Base-by-base conservation (phyloP, 2,329 filamentous ascomycete genomes). In the Escovopsis sp. region DNA sequence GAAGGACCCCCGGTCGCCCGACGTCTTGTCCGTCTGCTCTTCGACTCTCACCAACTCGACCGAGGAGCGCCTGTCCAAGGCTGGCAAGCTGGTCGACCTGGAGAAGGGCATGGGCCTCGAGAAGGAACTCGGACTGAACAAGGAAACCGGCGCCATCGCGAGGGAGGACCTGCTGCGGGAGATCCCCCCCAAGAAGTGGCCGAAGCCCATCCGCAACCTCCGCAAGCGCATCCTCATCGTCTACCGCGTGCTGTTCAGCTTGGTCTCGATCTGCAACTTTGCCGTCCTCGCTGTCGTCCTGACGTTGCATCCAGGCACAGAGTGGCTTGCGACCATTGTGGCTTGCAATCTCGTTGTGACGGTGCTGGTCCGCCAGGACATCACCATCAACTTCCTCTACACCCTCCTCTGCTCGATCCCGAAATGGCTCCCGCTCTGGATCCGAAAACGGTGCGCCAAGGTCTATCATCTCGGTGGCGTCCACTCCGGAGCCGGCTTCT, bases 231-330 rank as follows among this genome's bases (percentile, higher is more conserved):
- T 73, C 44, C 63, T 75, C 51, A 70, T 70, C 42, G 61, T 69
- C 26, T 78, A 78, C 50, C 67, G 74, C 19, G 66, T 69, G 4
- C 66, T 78, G 8, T 77, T 78, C 56, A 68, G 69, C 36, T 40
- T 75, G 9, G 60, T 73, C 28, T 66, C 70, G 46, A 48, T 75
- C 33, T 53, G 61, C 47, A 78, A 78, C 49, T 50, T 69, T 36
- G 62, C 61, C 26, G 71, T 69, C 28, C 60, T 73, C 41, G 53
- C 65, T 48, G 57, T 59, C 42, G 57, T 72, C 41, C 49, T 69
- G 32, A 49, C 61, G 41, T 51, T 61, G 37, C 52, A 53, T 19
- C 46, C 59, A 32, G 51, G 55, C 38, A 45, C 57, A 6, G 50
- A 65, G 46, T 63, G 60, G 59, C 52, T 70, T 4, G 60, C 56